Conservation (phyloP, 441 rosid species). For the Arabidopsis hybrid region DNA sequence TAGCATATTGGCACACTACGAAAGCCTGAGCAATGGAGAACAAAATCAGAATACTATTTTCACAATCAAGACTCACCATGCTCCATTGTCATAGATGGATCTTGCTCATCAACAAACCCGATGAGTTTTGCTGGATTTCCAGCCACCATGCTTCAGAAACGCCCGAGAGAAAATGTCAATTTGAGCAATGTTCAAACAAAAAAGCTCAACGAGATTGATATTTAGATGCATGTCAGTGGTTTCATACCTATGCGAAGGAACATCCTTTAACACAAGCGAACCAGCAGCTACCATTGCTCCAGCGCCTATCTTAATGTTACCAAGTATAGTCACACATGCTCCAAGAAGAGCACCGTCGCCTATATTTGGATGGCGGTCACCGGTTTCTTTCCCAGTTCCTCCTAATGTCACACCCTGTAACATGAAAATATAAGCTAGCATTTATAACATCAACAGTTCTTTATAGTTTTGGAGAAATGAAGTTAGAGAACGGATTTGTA, state of each 20-base stretch:
- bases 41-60: constrained; percentile 5
- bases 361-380: constrained; percentile 88
- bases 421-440: background rate
- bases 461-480: background rate
- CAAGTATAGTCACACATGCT: constrained; percentile 79
- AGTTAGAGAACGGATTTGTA: constrained; percentile 43
- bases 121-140: constrained; percentile 83
- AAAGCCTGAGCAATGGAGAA: constrained; percentile 4
- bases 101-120: constrained; percentile 65
- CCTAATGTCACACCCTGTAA: constrained; percentile 82
- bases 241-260: constrained; percentile 76
- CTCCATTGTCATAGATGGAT: constrained; percentile 80
- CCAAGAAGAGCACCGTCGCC: constrained; percentile 80
- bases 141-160: constrained; percentile 69
- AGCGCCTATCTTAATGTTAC: constrained; percentile 77
- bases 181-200: constrained; percentile 17
- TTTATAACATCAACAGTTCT: background rate
- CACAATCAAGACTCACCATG: constrained; percentile 56
- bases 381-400: constrained; percentile 85
- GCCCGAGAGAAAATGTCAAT: constrained; percentile 19
- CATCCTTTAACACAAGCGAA: constrained; percentile 75
- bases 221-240: background rate
- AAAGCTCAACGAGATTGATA: background rate
- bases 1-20: constrained; percentile 2
- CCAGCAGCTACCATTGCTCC: constrained; percentile 93